Evolutionary conservation across 192 early-diverging fungal genomes (phyloP).

Genomic region (Chytriomyces confervae): DNA sequence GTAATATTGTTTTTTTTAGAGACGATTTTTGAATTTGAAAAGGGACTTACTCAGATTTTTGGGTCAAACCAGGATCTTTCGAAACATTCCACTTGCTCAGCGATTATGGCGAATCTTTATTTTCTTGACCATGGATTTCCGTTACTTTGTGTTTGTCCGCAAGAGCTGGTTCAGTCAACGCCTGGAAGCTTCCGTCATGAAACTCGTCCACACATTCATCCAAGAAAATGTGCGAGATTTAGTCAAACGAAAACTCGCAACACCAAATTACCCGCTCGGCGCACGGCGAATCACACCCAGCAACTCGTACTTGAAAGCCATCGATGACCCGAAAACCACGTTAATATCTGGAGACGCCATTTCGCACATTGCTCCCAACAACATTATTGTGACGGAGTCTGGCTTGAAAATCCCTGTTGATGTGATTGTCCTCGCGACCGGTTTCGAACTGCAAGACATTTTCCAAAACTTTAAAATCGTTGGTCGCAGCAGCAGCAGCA

Average conservation of each 20-base stretch:
- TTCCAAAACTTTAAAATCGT: not conserved
- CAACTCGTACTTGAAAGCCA: slow-evolving; percentile 11
- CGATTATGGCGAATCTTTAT: slow-evolving; percentile 14
- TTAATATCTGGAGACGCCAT: slow-evolving; percentile 9
- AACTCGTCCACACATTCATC: not conserved
- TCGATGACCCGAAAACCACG: not conserved
- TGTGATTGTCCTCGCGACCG: slow-evolving; percentile 29
- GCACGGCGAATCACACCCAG: slow-evolving; percentile 4
- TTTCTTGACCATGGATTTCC: not conserved
- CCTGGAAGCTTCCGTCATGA: not conserved
- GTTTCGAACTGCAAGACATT: slow-evolving; percentile 20
- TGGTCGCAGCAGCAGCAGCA: not conserved
- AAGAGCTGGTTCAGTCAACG: not conserved
- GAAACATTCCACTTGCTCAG: slow-evolving; percentile 31
- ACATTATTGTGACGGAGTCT: not conserved
- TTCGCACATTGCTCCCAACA: not conserved
- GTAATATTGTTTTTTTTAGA: not conserved
- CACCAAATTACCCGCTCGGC: slow-evolving; percentile 5
- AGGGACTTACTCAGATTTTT: not conserved
- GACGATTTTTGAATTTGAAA: too few species aligned
- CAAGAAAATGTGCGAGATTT: not conserved
- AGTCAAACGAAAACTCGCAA: not conserved
- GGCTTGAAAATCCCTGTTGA: slow-evolving; percentile 9
- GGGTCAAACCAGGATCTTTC: slow-evolving; percentile 20
- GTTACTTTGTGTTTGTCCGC: not conserved